These are phyloP conservation scores for Aspergillus proliferans DNA, from an alignment of 2,329 filamentous ascomycete species.

Conservation along the genomic window DNA sequence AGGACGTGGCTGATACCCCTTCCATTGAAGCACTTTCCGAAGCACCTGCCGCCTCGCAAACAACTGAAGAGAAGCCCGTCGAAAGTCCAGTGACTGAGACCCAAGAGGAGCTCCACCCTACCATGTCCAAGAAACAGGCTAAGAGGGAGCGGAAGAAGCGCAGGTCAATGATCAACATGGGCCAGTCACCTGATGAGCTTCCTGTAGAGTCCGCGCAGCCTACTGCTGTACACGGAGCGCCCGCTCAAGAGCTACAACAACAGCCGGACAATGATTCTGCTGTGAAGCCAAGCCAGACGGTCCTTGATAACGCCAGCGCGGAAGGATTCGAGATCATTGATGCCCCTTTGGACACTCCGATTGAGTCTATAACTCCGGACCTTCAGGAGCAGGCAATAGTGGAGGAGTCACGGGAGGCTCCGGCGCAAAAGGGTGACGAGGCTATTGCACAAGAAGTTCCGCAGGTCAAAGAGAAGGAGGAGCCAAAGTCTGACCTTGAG, in stretches of 20 bases:
- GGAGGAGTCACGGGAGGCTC: conserved; percentile 16
- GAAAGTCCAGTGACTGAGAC: not conserved
- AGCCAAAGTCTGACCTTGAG: not conserved
- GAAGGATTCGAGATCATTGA: no score
- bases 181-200: no score
- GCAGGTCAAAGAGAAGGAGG: conserved; percentile 1
- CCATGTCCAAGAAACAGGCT: conserved; percentile 24
- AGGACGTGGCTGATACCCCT: not conserved
- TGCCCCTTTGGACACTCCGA: no score
- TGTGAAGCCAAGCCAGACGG: no score
- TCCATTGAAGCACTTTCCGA: not conserved
- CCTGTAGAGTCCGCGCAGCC: no score
- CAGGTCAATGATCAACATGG: conserved; percentile 5
- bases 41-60: not conserved
- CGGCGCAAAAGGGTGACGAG: conserved; percentile 6
- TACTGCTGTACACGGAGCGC: no score
- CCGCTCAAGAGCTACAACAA: no score
- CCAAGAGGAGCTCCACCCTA: not conserved
- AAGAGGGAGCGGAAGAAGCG: conserved; percentile 33
- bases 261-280: no score
- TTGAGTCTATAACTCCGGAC: no score
- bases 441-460: no score
- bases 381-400: no score
- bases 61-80: not conserved
- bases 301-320: no score